Evolutionary conservation across 1,139 yeast species (phyloP).

Genomic region (Nakaseomyces sp.): DNA sequence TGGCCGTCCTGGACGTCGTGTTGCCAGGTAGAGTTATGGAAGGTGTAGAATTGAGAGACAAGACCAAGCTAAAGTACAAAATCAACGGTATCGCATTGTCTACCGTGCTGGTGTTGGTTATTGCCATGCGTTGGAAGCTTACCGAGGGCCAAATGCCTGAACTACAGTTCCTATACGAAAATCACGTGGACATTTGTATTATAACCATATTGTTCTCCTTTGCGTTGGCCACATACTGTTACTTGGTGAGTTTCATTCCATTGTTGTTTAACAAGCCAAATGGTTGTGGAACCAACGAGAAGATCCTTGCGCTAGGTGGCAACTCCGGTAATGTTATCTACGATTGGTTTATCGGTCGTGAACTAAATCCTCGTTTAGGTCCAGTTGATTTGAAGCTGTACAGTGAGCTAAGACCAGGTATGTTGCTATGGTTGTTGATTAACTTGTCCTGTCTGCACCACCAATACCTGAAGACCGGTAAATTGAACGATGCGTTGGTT

Average conservation of each 20-base stretch:
- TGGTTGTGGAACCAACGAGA: slow-evolving; percentile 50
- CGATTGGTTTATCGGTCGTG: slow-evolving; percentile 97
- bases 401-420: slow-evolving; percentile 92
- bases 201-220: slow-evolving; percentile 59
- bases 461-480: slow-evolving; percentile 57
- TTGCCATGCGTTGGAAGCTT: slow-evolving; percentile 43
- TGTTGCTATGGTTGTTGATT: slow-evolving; percentile 75
- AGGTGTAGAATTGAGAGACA: slow-evolving; percentile 73
- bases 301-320: slow-evolving; percentile 78
- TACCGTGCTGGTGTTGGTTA: slow-evolving; percentile 37
- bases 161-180: slow-evolving; percentile 60
- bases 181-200: slow-evolving; percentile 56
- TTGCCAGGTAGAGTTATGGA: slow-evolving; percentile 63
- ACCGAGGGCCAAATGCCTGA: slow-evolving; percentile 64
- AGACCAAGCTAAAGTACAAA: slow-evolving; percentile 57
- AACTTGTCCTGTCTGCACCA: slow-evolving; percentile 75
- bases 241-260: slow-evolving; percentile 58
- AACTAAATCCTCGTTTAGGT: slow-evolving; percentile 85
- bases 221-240: slow-evolving; percentile 54
- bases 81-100: slow-evolving; percentile 70
- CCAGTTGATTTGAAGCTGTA: slow-evolving; percentile 79
- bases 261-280: slow-evolving; percentile 35
- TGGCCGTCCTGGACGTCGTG: slow-evolving; percentile 54
- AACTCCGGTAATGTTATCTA: slow-evolving; percentile 67
- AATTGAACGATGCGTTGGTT: slow-evolving; percentile 61